Conservation (phyloP, 345 rosid species). For the Populus euphratica region DNA sequence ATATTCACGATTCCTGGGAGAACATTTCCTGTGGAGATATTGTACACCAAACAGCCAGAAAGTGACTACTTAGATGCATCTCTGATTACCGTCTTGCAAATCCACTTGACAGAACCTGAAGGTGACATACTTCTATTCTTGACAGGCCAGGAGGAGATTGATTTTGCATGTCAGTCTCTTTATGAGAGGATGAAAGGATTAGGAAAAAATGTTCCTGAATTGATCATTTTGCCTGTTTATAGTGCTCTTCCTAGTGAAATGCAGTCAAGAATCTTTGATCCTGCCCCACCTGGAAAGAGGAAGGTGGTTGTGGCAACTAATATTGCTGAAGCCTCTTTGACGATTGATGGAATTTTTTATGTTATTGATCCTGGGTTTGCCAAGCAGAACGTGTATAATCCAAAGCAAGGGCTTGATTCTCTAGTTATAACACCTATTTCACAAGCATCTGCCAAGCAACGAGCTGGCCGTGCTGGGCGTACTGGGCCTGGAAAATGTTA, state of each 20-base stretch:
- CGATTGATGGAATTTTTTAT: conserved; percentile 72
- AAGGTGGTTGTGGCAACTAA: conserved; percentile 87
- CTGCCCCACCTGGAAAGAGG: conserved; percentile 76
- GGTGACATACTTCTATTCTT: conserved; percentile 77
- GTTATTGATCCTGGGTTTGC: conserved; percentile 89
- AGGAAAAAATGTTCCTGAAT: conserved; percentile 67
- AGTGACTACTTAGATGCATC: conserved; percentile 83
- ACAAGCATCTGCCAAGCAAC: conserved; percentile 81
- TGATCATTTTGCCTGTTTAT: conserved; percentile 75
- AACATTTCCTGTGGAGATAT: conserved; percentile 75
- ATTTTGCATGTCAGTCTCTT: conserved; percentile 72
- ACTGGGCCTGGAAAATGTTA: conserved; percentile 89
- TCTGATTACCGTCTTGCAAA: conserved; percentile 65
- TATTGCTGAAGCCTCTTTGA: conserved; percentile 80
- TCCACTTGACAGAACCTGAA: conserved; percentile 87
- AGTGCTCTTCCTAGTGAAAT: conserved; percentile 86
- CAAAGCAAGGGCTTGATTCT: conserved; percentile 75
- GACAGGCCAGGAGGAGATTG: conserved; percentile 88
- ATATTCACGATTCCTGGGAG: conserved; percentile 86
- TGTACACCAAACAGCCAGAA: conserved; percentile 77
- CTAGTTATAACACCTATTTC: conserved; percentile 77
- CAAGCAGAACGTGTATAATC: conserved; percentile 75
- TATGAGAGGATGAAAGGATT: conserved; percentile 70
- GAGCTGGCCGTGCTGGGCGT: conserved; percentile 87
- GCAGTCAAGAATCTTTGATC: conserved; percentile 85